Base-by-base conservation (phyloP, 176 grass and related monocot genomes). In the Carex scoparia region DNA sequence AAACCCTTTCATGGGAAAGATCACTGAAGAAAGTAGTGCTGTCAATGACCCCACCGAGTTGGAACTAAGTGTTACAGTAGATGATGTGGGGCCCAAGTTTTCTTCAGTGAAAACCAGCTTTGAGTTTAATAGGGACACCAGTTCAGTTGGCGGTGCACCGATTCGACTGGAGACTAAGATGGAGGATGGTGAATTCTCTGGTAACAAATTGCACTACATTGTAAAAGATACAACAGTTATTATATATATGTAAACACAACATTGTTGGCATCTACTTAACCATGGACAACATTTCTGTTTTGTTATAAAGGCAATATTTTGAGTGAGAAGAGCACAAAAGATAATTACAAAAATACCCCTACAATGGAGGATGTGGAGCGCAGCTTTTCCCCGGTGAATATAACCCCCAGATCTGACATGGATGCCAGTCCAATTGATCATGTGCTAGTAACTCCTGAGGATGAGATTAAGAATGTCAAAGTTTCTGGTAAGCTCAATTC, bases 271-370 rank as follows among this genome's bases (percentile, higher is more conserved):
- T 69, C 35, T 42, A 70, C 33, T 7, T 16, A 7, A 70, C 35
- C 35, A 40, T 70, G 33, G 14, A 44, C 15, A 42, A 70, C 67
- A 15, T 70, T 70, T 70, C 15, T 70, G 14, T 80, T 80, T 56
- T 80, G 40, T 70, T 70, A 42, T 37, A 18, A 48, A 80, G 78
- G 54, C 53, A 49, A 80, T 80, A 1, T n/a, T 80, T 80, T 60
- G 78, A 60, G 54, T 0, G 53, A 62, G 54, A 62, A 80, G 78
- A 61, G 16, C 16, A 62, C 54, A 10, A 32, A 80, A 59, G 78
- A 62, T 62, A 80, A 80, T 61, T 62, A 14, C 55, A 37, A 80
- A 40, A 62, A 42, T 62, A 62, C 78, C 28, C 78, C 18, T 60
- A 60, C 54, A 38, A 37, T 57, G 13, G 32, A 57, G 30, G 31